Percentiles rank a stretch among this genome's conserved stretches.
Conservation (phyloP, 371 early-diverging fungal genomes). For the Apophysomyces elegans region DNA sequence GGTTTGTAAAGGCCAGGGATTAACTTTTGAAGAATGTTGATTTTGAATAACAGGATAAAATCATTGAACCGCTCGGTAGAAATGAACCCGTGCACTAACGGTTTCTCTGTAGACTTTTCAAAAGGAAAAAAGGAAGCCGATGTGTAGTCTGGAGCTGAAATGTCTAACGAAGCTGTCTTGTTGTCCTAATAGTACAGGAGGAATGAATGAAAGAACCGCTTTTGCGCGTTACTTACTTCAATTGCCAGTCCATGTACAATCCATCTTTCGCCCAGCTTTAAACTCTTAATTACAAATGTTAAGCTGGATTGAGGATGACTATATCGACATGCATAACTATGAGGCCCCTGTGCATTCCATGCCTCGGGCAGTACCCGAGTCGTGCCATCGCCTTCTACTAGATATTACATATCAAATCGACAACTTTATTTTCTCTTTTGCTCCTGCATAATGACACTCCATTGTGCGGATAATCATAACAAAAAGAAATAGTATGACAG, state of each 20-base stretch:
- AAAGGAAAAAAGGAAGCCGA: constrained; percentile 64
- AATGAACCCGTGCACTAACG: constrained; percentile 62
- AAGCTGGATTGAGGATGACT: constrained; percentile 71
- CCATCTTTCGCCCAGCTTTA: constrained; percentile 66
- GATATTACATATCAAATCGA: background rate
- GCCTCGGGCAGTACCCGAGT: constrained; percentile 44
- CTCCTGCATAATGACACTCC: constrained; percentile 6
- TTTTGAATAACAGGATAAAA: constrained; percentile 60
- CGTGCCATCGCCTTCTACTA: constrained; percentile 42
- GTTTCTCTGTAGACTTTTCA: constrained; percentile 37
- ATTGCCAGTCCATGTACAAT: constrained; percentile 71
- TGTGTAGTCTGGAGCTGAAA: constrained; percentile 56
- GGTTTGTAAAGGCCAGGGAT: constrained; percentile 69
- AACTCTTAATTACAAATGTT: constrained; percentile 71
- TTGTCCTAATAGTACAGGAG: constrained; percentile 51
- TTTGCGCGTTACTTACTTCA: constrained; percentile 44
- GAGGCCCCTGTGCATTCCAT: constrained; percentile 65
- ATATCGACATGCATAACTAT: constrained; percentile 68
- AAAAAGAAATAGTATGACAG: constrained; percentile 12
- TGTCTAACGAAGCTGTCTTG: constrained; percentile 63
- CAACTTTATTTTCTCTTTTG: constrained; percentile 2
- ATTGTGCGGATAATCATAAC: background rate
- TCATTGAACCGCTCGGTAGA: constrained; percentile 65
- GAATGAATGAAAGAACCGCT: constrained; percentile 7
- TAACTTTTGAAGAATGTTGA: constrained; percentile 68